Percentiles rank a stretch among this genome's conserved stretches.
Evolutionary conservation across 345 rosid species (phyloP).

Genomic region (Populus deltoides): DNA sequence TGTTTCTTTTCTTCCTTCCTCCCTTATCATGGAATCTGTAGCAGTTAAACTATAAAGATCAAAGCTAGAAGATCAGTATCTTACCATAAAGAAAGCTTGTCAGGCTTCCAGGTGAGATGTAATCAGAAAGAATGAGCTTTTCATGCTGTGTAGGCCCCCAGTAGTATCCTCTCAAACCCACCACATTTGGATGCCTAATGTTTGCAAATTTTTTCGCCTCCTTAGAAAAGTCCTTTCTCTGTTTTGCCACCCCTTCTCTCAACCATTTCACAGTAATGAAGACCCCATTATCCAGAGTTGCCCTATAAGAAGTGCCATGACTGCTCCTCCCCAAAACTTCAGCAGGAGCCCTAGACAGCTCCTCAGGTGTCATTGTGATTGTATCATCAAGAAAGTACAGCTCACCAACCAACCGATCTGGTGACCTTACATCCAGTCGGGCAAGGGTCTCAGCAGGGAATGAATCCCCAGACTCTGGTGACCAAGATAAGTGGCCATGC

Average conservation of each 20-base stretch:
- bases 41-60: neutral
- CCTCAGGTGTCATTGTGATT: slow-evolving; percentile 82
- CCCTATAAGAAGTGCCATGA: slow-evolving; percentile 94
- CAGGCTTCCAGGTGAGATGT: slow-evolving; percentile 90
- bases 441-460: slow-evolving; percentile 69
- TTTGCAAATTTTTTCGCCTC: slow-evolving; percentile 94
- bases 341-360: slow-evolving; percentile 94
- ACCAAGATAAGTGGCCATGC: slow-evolving; percentile 76
- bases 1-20: no score
- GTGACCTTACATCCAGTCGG: slow-evolving; percentile 86
- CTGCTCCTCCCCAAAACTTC: slow-evolving; percentile 97
- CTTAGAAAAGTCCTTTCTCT: slow-evolving; percentile 91
- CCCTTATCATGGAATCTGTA: neutral
- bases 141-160: slow-evolving; percentile 99
- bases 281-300: slow-evolving; percentile 81
- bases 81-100: slow-evolving; percentile 96
- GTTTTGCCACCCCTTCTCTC: slow-evolving; percentile 97
- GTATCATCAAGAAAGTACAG: slow-evolving; percentile 91
- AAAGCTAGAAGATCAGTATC: slow-evolving; percentile 9
- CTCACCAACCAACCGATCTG: slow-evolving; percentile 85
- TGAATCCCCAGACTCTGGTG: slow-evolving; percentile 94
- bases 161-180: slow-evolving; percentile 88
- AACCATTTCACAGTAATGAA: slow-evolving; percentile 95
- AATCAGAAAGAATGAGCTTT: slow-evolving; percentile 95
- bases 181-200: slow-evolving; percentile 96